Evolutionary conservation across 2,329 filamentous ascomycete species (phyloP).

Genomic region (Camillea tinctor): DNA sequence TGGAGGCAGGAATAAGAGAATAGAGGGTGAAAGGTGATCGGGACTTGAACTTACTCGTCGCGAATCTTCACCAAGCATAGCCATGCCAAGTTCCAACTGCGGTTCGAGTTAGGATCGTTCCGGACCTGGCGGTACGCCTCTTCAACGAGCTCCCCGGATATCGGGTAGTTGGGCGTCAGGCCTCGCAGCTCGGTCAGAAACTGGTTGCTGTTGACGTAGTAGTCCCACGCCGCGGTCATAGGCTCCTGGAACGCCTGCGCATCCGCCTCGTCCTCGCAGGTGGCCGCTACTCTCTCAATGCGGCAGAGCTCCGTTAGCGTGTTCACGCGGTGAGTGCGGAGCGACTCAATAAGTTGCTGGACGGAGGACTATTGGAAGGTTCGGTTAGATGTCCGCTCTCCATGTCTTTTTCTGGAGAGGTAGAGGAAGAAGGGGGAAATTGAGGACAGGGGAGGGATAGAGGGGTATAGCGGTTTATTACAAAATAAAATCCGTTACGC

Average conservation of each 20-base stretch:
- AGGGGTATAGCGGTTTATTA: conserved; percentile 20
- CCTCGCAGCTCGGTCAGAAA: conserved; percentile 68
- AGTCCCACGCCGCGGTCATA: conserved; percentile 69
- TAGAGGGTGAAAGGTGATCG: neutral
- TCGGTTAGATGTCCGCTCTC: neutral
- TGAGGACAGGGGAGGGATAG: neutral
- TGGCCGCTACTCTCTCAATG: conserved; percentile 64
- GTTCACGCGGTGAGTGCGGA: conserved; percentile 68
- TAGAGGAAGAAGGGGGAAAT: neutral
- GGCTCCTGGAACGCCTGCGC: conserved; percentile 57
- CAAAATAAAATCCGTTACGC: conserved; percentile 30
- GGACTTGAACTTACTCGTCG: conserved; percentile 53
- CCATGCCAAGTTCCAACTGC: conserved; percentile 78
- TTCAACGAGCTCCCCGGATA: conserved; percentile 62
- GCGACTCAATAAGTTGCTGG: conserved; percentile 59
- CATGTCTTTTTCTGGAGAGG: neutral
- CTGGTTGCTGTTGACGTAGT: conserved; percentile 71
- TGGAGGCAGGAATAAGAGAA: neutral
- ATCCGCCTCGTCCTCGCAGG: conserved; percentile 57
- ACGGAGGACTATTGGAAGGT: conserved; percentile 31
- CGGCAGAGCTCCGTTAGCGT: conserved; percentile 71
- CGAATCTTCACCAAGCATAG: conserved; percentile 65
- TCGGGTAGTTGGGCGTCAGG: conserved; percentile 65
- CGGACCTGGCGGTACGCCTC: conserved; percentile 65
- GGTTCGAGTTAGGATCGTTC: conserved; percentile 62